Evolutionary conservation across 2,329 filamentous ascomycete genomes (phyloP).

Genomic region (Aspergillus floridensis): DNA sequence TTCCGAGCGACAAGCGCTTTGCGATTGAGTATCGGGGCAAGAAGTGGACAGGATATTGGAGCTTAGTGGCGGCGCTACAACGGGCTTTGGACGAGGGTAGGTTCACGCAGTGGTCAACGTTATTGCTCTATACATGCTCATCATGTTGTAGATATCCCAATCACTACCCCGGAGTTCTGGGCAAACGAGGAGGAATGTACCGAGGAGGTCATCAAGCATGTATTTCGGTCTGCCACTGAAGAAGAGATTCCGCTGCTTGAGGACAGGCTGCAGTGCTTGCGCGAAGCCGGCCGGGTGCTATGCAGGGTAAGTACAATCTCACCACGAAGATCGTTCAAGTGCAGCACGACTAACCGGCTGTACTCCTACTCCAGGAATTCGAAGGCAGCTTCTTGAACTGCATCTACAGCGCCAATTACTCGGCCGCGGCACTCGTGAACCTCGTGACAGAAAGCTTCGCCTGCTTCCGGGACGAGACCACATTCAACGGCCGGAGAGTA

Average conservation of each 20-base stretch:
- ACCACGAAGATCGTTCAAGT: neutral
- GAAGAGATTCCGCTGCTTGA: conserved; percentile 83
- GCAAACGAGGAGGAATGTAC: conserved; percentile 71
- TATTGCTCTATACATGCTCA: conserved; percentile 12
- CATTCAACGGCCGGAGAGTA: conserved; percentile 71
- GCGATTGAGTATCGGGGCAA: conserved; percentile 76
- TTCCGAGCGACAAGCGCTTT: conserved; percentile 68
- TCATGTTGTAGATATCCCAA: conserved; percentile 65
- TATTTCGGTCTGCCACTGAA: conserved; percentile 83
- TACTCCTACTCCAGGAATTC: conserved; percentile 59
- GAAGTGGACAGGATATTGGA: conserved; percentile 93
- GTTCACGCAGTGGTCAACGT: conserved; percentile 16
- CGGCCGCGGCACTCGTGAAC: conserved; percentile 82
- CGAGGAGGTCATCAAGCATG: conserved; percentile 67
- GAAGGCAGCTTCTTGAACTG: conserved; percentile 70
- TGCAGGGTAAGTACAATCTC: conserved; percentile 58
- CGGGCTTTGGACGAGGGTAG: conserved; percentile 83
- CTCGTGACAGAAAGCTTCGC: conserved; percentile 75
- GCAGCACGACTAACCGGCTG: conserved; percentile 4
- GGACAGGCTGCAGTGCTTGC: conserved; percentile 73
- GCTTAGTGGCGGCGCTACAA: conserved; percentile 81
- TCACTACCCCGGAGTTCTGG: conserved; percentile 88
- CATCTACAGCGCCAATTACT: conserved; percentile 70
- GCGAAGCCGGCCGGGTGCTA: conserved; percentile 78
- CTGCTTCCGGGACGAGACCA: conserved; percentile 80